Percentiles rank a stretch among this genome's conserved stretches.
phyloP scores from a whole-genome alignment of 768 basidiomycete genomes.

The Gloeophyllum trabeum region DNA sequence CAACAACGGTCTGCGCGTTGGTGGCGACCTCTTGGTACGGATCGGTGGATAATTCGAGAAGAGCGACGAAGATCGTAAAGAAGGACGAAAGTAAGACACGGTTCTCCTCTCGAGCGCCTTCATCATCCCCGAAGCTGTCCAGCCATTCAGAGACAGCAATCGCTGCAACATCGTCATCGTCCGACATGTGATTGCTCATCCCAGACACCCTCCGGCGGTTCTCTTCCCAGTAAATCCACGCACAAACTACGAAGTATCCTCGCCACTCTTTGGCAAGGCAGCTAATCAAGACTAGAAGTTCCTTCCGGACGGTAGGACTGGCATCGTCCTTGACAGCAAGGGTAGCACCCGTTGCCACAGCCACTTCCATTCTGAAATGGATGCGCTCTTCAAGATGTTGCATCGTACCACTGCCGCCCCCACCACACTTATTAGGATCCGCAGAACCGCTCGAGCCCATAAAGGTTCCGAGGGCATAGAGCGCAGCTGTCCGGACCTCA shows the following conservation, averaged over 20 bases:
- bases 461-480: slow-evolving; percentile 89
- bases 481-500: slow-evolving; percentile 84
- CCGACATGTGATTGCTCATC: slow-evolving; percentile 5
- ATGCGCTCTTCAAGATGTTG: slow-evolving; percentile 65
- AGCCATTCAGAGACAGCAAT: slow-evolving; percentile 74
- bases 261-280: slow-evolving; percentile 94
- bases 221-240: slow-evolving; percentile 95
- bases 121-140: slow-evolving; percentile 55
- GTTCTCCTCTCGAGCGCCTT: slow-evolving; percentile 62
- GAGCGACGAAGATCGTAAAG: slow-evolving; percentile 82
- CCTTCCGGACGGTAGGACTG: slow-evolving; percentile 93
- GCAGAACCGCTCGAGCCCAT: slow-evolving; percentile 80
- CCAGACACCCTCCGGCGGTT: slow-evolving; percentile 38
- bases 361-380: slow-evolving; percentile 85
- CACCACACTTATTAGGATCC: slow-evolving; percentile 56
- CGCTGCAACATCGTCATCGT: slow-evolving; percentile 64
- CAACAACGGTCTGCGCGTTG: slow-evolving; percentile 82
- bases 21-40: slow-evolving; percentile 89
- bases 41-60: slow-evolving; percentile 87
- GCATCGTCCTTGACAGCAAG: slow-evolving; percentile 89
- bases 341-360: slow-evolving; percentile 80
- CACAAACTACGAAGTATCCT: slow-evolving; percentile 91
- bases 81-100: slow-evolving; percentile 82
- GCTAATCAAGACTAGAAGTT: slow-evolving; percentile 82
- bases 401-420: slow-evolving; percentile 78